Evolutionary conservation across 2,329 filamentous ascomycete genomes (phyloP), one percentile per base, ranked within the genome.

Genomic region (Penicillium sp.): DNA sequence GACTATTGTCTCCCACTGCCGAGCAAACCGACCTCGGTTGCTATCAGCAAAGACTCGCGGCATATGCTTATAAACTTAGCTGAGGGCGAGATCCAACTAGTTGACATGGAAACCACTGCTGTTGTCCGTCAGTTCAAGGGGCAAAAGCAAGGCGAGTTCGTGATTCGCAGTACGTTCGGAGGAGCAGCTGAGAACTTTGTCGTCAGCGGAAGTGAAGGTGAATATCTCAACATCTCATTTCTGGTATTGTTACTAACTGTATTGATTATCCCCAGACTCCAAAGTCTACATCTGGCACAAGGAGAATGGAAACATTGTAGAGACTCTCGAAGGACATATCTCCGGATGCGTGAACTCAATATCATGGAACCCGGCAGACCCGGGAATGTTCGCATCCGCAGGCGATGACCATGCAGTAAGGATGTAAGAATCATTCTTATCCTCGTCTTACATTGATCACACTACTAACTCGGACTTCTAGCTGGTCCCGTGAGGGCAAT

Each of bases 141-240:
- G 0, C 89, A 92, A 60, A 84, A 82, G 43, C 90, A 92, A 60
- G 87, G 86, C 53, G 79, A 88, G 2, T 96, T 81, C 69, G 83
- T 97, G 54, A 95, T 99, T 58, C 84, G 93, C 50, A 90, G 87
- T 67, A 79, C 82, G 0, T 94, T 97, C 75, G 94, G 94, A 19
- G 94, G 94, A 33, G 92, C 93, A 1, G 88, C 90, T 57, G 92
- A 97, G 76, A 92, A 88, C 71, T 97, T 97, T 72, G 88, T 97
- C 10, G 81, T 95, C 29, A 93, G 90, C 68, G 94, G 94, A 11
- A 96, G 92, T 68, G 92, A 97, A 82, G 89, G 91, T 92, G 78
- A 68, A 79, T 51, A 11, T 25, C 45, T 21, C 46, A 7, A 3
- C 3, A 3, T 39, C 10, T 1, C 3, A 45, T 29, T 31, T 11